Evolutionary conservation across 1,139 yeast species (phyloP).

Genomic region (Nakaseomyces uthaithaninus): DNA sequence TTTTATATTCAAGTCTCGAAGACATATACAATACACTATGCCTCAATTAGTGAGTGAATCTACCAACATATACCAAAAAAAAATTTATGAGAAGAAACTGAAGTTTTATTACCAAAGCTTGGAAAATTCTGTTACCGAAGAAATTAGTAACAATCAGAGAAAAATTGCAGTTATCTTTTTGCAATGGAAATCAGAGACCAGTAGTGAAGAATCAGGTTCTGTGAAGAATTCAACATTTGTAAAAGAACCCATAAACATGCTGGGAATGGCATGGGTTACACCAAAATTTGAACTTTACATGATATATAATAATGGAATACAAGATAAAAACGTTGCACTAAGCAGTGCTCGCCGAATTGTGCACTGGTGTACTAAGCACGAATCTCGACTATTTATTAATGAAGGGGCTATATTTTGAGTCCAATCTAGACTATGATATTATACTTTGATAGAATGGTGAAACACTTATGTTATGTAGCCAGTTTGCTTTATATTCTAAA

Average conservation of each 20-base stretch:
- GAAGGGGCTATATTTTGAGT: slow-evolving; percentile 50
- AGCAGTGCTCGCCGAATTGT: slow-evolving; percentile 46
- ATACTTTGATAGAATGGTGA: neutral
- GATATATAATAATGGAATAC: slow-evolving; percentile 42
- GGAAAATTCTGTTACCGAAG: slow-evolving; percentile 22
- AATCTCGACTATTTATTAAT: slow-evolving; percentile 49
- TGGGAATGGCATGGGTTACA: slow-evolving; percentile 50
- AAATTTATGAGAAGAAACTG: slow-evolving; percentile 19
- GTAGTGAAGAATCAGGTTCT: slow-evolving; percentile 9
- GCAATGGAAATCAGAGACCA: slow-evolving; percentile 32
- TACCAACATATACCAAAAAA: slow-evolving; percentile 1
- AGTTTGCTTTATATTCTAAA: no score
- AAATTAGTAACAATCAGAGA: slow-evolving; percentile 22
- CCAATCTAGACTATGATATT: slow-evolving; percentile 1
- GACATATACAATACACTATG: slow-evolving; percentile 49
- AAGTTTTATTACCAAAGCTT: slow-evolving; percentile 25
- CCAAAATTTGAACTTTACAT: slow-evolving; percentile 50
- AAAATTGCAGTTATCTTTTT: slow-evolving; percentile 27
- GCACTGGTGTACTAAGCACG: slow-evolving; percentile 50
- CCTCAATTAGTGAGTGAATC: slow-evolving; percentile 21
- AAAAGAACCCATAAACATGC: slow-evolving; percentile 31
- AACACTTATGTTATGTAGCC: no score
- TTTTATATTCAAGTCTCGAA: slow-evolving; percentile 68
- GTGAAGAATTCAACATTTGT: slow-evolving; percentile 11
- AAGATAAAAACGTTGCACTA: slow-evolving; percentile 41